Percentiles rank a stretch among this genome's conserved stretches.
These are phyloP conservation scores for Hymenoscyphus linearis DNA, from an alignment of 2,329 filamentous ascomycete species.

Conservation along the genomic window DNA sequence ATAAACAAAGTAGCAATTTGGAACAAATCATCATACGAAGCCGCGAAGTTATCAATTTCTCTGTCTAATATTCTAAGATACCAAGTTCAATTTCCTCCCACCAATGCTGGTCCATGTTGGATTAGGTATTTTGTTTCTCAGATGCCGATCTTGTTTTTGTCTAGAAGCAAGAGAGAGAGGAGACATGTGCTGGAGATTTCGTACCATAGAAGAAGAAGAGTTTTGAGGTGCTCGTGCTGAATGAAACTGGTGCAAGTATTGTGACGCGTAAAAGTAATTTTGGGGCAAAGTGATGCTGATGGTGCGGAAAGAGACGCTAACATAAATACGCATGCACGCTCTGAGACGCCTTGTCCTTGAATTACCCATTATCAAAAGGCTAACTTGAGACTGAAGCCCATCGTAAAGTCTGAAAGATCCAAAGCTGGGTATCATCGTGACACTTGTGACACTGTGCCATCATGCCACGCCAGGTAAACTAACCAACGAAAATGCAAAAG, in stretches of 20 bases:
- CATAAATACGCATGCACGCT: not conserved
- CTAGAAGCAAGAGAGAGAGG: not conserved
- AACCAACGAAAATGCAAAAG: conserved; percentile 1
- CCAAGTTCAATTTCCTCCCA: not conserved
- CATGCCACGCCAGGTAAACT: not conserved
- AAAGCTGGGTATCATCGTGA: conserved; percentile 4
- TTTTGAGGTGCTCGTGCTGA: not conserved
- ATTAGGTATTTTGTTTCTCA: not conserved
- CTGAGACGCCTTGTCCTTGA: not conserved
- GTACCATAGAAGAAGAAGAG: not conserved
- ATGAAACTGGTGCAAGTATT: not conserved
- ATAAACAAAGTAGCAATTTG: not conserved
- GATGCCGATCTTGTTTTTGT: not conserved
- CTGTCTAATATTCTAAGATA: conserved; percentile 3
- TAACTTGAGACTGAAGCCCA: not conserved
- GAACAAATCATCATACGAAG: not conserved
- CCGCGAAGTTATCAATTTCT: conserved; percentile 9
- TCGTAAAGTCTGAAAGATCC: not conserved
- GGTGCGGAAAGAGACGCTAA: no score
- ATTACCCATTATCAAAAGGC: not conserved
- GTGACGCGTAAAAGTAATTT: not conserved
- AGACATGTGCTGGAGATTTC: not conserved
- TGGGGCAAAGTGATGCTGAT: not conserved
- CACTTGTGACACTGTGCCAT: not conserved
- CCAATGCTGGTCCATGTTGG: not conserved